Conservation (phyloP, 2,329 filamentous ascomycete species). For the Fusarium nelsonii region DNA sequence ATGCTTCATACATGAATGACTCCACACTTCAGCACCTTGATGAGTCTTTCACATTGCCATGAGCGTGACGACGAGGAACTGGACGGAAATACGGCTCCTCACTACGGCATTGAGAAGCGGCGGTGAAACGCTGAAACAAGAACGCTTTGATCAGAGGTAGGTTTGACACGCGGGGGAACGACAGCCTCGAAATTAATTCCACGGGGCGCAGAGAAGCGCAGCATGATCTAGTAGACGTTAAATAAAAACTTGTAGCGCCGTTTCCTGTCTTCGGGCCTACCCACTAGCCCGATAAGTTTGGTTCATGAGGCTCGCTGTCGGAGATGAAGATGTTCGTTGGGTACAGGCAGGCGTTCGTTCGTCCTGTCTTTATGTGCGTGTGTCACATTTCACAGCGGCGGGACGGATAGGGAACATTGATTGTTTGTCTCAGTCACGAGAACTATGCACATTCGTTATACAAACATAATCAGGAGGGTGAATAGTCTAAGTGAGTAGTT, state of each 20-base stretch:
- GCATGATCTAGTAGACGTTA: not conserved
- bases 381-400: slow-evolving; percentile 1
- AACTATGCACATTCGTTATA: slow-evolving; percentile 5
- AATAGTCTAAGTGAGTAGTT: not conserved
- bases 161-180: slow-evolving; percentile 3
- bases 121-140: slow-evolving; percentile 28
- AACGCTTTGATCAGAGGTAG: slow-evolving; percentile 29
- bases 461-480: not conserved
- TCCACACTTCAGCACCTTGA: slow-evolving; percentile 7
- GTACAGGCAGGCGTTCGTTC: not conserved
- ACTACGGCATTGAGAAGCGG: not conserved
- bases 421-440: slow-evolving; percentile 1
- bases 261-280: not conserved
- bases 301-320: slow-evolving; percentile 10
- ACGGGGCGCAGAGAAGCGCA: not conserved
- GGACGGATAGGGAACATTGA: not conserved
- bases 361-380: not conserved
- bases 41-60: not conserved
- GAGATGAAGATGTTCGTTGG: slow-evolving; percentile 10
- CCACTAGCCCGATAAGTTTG: slow-evolving; percentile 9
- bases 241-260: not conserved
- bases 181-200: slow-evolving; percentile 14
- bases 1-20: not conserved
- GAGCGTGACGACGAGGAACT: not conserved
- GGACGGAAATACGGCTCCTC: not conserved